Base-by-base conservation (phyloP, 345 rosid species). In the Murraya paniculata region DNA sequence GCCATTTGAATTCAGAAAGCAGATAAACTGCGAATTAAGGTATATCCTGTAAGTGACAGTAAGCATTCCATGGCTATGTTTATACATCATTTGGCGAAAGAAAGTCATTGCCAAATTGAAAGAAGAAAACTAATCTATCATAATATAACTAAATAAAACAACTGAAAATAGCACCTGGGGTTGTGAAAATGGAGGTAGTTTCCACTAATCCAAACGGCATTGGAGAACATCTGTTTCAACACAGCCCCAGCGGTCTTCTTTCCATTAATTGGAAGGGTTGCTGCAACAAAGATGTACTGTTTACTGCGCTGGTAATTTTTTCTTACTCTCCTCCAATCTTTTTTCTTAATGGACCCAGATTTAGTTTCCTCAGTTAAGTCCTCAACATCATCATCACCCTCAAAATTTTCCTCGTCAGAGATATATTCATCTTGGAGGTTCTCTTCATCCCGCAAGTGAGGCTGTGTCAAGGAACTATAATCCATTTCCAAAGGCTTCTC, bases 261-360 rank as follows among this genome's bases (percentile, higher is more conserved):
- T 74, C 99, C 99, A 25, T 96, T 96, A 74, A 88, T 76, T 2
- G 99, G 99, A 81, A 96, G 97, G 45, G 99, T 96, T 30, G 99
- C 99, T 41, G 99, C 99, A 81, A 96, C 91, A 81, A 96, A 94
- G 27, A 96, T 85, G 81, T 93, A 96, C 82, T 96, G 99, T 86
- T 96, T 96, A 78, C 97, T 92, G 61, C 97, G 89, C 31, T 72
- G 88, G 83, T 94, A 93, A 80, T 7, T 67, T 87, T 90, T 92
- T 79, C 92, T 88, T 78, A 87, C 92, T 83, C 97, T 89, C 81
- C 93, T 89, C 98, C 99, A 92, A 58, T 86, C 98, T 80, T 78
- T 90, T 87, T 71, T 87, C 61, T 74, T 77, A 24, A 68, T 74
- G 2, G 81, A 61, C 25, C 56, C 91, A 70, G 78, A 79, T 70